A percentile compares a stretch with the other conserved stretches of the same genome.
phyloP scores from a whole-genome alignment of 441 rosid genomes.

The Syzygium syzygioides region DNA sequence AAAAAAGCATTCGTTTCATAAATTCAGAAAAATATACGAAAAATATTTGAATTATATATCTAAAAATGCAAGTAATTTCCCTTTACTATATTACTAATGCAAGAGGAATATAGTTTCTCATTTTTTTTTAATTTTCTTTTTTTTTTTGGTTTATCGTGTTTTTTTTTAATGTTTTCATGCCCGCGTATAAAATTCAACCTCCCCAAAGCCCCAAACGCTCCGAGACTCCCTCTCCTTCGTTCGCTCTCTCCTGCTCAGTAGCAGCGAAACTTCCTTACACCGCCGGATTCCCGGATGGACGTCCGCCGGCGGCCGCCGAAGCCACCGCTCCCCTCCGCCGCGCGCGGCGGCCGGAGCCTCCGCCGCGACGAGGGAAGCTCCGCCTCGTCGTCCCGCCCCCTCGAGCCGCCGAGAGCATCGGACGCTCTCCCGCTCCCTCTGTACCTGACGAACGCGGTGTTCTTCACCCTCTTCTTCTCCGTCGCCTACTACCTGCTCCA shows the following conservation, averaged over 20 bases:
- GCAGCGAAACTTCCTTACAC: neutral
- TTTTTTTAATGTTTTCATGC: neutral
- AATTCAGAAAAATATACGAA: neutral
- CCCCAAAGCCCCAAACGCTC: neutral
- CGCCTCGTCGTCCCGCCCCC: conserved; percentile 4
- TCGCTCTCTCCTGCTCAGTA: neutral
- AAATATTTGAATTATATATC: neutral
- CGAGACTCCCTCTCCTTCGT: neutral
- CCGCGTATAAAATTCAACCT: neutral
- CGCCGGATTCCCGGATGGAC: neutral
- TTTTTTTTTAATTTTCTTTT: neutral
- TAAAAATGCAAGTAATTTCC: neutral
- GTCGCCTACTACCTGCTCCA: conserved; percentile 67
- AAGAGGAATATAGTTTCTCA: rapidly evolving
- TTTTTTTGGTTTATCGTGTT: neutral
- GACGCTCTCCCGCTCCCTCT: conserved; percentile 81
- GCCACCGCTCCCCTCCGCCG: neutral
- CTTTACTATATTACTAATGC: neutral
- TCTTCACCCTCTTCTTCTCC: conserved; percentile 87
- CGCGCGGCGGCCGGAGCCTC: neutral
- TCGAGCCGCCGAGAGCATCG: conserved; percentile 43
- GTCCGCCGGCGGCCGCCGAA: neutral
- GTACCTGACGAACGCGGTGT: conserved; percentile 65
- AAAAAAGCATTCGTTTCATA: neutral
- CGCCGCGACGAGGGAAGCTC: neutral